A percentile compares a stretch with the other conserved stretches of the same genome.
Conservation (phyloP, 192 early-diverging fungal species). For the Mortierella alpina region DNA sequence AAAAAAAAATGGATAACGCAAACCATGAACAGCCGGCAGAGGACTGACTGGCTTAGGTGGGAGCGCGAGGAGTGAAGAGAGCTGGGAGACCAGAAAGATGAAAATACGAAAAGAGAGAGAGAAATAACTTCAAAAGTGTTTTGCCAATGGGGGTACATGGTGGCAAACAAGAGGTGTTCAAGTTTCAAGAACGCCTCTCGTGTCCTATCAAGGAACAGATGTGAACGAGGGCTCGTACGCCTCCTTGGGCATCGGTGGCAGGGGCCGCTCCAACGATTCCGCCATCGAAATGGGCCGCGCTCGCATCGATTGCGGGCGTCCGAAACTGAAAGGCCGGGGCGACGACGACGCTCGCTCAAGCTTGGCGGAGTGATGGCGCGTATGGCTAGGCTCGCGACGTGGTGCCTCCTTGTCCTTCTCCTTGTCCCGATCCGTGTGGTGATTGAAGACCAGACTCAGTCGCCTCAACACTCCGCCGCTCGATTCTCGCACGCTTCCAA, state of each 20-base stretch:
- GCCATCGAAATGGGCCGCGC: slow-evolving; percentile 49
- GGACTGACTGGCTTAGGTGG: too few relatives aligned
- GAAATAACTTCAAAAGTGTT: background rate
- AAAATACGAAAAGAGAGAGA: background rate
- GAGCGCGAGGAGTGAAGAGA: too few relatives aligned
- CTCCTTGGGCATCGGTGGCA: slow-evolving; percentile 54
- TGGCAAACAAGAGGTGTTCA: background rate
- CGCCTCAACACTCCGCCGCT: slow-evolving; percentile 49
- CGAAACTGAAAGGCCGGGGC: slow-evolving; percentile 38
- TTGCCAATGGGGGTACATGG: background rate
- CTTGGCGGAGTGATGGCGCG: slow-evolving; percentile 45
- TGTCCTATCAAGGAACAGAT: slow-evolving; percentile 27
- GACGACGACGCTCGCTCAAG: slow-evolving; percentile 44
- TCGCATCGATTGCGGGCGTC: slow-evolving; percentile 44
- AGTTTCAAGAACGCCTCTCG: background rate
- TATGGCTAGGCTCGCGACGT: slow-evolving; percentile 15
- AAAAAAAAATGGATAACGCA: too few relatives aligned
- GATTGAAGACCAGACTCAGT: slow-evolving; percentile 46
- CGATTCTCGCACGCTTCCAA: slow-evolving; percentile 54
- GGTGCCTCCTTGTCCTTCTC: slow-evolving; percentile 37
- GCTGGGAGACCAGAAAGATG: background rate
- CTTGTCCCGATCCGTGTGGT: slow-evolving; percentile 46
- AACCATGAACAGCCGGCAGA: too few relatives aligned
- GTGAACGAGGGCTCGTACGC: slow-evolving; percentile 48
- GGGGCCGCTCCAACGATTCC: slow-evolving; percentile 40